Base-by-base conservation (phyloP, 2,329 filamentous ascomycete species). In the Zasmidium citrigriseum region DNA sequence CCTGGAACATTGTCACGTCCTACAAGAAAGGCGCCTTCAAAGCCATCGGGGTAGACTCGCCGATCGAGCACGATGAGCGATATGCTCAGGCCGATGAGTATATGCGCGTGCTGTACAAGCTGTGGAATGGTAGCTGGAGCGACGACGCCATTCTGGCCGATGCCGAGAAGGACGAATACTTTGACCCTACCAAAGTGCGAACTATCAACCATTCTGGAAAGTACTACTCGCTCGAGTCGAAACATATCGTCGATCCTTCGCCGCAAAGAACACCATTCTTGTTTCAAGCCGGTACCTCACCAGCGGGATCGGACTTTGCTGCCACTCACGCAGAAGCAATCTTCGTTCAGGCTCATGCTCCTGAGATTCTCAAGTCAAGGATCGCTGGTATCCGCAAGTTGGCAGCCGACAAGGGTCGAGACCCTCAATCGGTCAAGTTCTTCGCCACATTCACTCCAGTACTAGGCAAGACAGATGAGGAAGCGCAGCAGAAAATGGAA, bases 1-100 rank as follows among this genome's bases (percentile, higher is more conserved):
- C 83, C 0, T 87, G 86, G 86, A 89, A 89, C 60, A 86, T 89
- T 20, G 86, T 89, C 0, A 88, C 85, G 0, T 81, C 77, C 1
- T 86, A 82, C 79, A 85, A 84, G 68, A 86, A 87, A 65, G 78
- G 82, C 0, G 84, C 85, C 0, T 85, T 86, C 70, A 86, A 86
- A 65, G 84, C 83, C 0, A 86, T 87, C 55, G 85, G 84, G 0
- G 67, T 86, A 1, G 81, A 86, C 12, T 80, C 72, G 3, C 81
- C 82, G 0, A 82, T 85, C 27, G 80, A 85, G 56, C 85, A 87
- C 62, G 86, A 88, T 45, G 79, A 86, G 67, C 77, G 85, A 23
- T 87, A 87, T 60, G 76, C 73, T 0, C 82, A 85, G 64, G 85
- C 85, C 0, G 84, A 87, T 55, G 85, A 88, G 62, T 88, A 87